phyloP scores from a whole-genome alignment of 1,139 yeast genomes.

The Geotrichum aggregatum region DNA sequence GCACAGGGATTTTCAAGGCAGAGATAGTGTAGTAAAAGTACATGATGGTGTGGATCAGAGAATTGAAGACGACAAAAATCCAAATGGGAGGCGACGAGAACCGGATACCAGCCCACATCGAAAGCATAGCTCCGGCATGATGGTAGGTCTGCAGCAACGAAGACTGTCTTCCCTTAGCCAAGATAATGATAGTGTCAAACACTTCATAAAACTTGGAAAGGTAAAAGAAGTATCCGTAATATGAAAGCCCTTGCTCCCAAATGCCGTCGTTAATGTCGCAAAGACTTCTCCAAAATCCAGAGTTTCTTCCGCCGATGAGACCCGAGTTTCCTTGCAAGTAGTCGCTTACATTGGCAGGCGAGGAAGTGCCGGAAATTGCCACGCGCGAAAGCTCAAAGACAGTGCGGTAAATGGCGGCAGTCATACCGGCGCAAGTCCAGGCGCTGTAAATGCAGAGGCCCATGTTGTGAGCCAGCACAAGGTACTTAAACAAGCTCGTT shows the following conservation, averaged over 20 bases:
- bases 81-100: slow-evolving; percentile 73
- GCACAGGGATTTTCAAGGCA: slow-evolving; percentile 58
- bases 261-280: slow-evolving; percentile 62
- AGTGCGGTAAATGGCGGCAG: slow-evolving; percentile 45
- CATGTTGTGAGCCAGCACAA: slow-evolving; percentile 61
- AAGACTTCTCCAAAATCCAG: slow-evolving; percentile 53
- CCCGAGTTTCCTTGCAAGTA: slow-evolving; percentile 36
- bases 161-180: slow-evolving; percentile 66
- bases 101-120: slow-evolving; percentile 79
- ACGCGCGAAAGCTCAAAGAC: slow-evolving; percentile 28
- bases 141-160: slow-evolving; percentile 70
- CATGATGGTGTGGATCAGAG: slow-evolving; percentile 73
- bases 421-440: slow-evolving; percentile 72
- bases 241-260: slow-evolving; percentile 53
- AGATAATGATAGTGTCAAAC: slow-evolving; percentile 62
- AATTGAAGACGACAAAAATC: slow-evolving; percentile 77
- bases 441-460: slow-evolving; percentile 62
- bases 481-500: slow-evolving; percentile 47
- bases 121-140: slow-evolving; percentile 78
- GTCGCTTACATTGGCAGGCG: slow-evolving; percentile 24
- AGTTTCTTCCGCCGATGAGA: slow-evolving; percentile 24
- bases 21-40: slow-evolving; percentile 66
- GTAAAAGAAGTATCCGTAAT: slow-evolving; percentile 66
- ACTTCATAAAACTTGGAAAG: slow-evolving; percentile 71
- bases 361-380: slow-evolving; percentile 15